phyloP scores from a whole-genome alignment of 2,329 filamentous ascomycete species.

The Colletotrichum incanum region DNA sequence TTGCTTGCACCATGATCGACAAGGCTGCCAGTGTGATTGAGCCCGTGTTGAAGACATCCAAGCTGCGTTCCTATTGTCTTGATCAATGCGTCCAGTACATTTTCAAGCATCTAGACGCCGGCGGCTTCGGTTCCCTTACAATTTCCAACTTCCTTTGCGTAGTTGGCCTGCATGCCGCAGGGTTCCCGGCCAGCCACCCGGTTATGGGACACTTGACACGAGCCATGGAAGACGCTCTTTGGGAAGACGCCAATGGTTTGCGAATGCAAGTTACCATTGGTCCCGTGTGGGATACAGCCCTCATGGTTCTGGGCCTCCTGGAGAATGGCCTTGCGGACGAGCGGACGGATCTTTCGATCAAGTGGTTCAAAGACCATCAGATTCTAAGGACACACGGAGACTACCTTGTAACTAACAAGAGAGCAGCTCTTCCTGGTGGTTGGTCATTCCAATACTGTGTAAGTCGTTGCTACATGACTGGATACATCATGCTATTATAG shows the following conservation, averaged over 20 bases:
- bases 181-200: slow-evolving; percentile 10
- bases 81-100: slow-evolving; percentile 26
- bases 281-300: slow-evolving; percentile 21
- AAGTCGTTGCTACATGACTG: background rate
- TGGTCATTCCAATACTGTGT: slow-evolving; percentile 31
- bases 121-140: slow-evolving; percentile 20
- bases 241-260: slow-evolving; percentile 18
- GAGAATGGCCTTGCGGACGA: slow-evolving; percentile 20
- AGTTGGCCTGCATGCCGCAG: slow-evolving; percentile 17
- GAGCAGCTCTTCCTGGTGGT: slow-evolving; percentile 12
- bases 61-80: slow-evolving; percentile 17
- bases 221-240: slow-evolving; percentile 18
- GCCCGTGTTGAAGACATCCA: slow-evolving; percentile 12
- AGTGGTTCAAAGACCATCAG: slow-evolving; percentile 31
- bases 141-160: slow-evolving; percentile 30
- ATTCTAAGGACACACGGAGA: slow-evolving; percentile 27
- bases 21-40: slow-evolving; percentile 23
- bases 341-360: background rate
- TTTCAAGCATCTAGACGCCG: slow-evolving; percentile 9
- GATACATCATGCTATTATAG: background rate
- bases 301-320: slow-evolving; percentile 11
- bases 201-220: slow-evolving; percentile 13
- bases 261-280: slow-evolving; percentile 28
- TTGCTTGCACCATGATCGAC: slow-evolving; percentile 16
- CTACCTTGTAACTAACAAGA: background rate